phyloP scores from a whole-genome alignment of 2,329 filamentous ascomycete species.

The Paracoccidioides lutzii region DNA sequence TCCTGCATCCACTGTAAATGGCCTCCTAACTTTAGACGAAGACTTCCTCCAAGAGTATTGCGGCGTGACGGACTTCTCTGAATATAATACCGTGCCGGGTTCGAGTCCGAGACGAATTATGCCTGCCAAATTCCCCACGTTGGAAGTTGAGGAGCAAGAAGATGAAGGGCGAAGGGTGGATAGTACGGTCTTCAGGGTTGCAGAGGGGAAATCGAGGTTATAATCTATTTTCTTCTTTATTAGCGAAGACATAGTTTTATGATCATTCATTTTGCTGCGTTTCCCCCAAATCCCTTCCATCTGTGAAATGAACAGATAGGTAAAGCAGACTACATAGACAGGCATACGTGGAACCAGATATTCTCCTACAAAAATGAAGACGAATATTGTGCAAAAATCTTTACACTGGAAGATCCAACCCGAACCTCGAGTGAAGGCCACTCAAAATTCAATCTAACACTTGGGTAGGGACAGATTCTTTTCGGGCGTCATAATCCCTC shows the following conservation, averaged over 20 bases:
- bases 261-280: not conserved
- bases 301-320: too few species aligned
- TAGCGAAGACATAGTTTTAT: not conserved
- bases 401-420: too few species aligned
- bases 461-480: not conserved
- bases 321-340: too few species aligned
- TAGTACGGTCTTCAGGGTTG: conserved; percentile 37
- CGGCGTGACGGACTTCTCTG: conserved; percentile 56
- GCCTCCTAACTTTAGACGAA: conserved; percentile 61
- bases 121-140: conserved; percentile 54
- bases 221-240: conserved; percentile 4
- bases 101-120: conserved; percentile 60
- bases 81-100: conserved; percentile 58
- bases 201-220: conserved; percentile 14
- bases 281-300: not conserved
- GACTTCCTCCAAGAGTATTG: conserved; percentile 58
- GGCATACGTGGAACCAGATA: too few species aligned
- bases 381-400: too few species aligned
- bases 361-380: too few species aligned
- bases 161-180: conserved; percentile 64
- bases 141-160: conserved; percentile 63
- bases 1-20: conserved; percentile 52
- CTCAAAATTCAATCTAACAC: too few species aligned
- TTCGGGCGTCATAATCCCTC: too few species aligned
- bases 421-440: too few species aligned